phyloP scores from a whole-genome alignment of 1,139 yeast genomes.

The Scheffersomyces parashehatae region DNA sequence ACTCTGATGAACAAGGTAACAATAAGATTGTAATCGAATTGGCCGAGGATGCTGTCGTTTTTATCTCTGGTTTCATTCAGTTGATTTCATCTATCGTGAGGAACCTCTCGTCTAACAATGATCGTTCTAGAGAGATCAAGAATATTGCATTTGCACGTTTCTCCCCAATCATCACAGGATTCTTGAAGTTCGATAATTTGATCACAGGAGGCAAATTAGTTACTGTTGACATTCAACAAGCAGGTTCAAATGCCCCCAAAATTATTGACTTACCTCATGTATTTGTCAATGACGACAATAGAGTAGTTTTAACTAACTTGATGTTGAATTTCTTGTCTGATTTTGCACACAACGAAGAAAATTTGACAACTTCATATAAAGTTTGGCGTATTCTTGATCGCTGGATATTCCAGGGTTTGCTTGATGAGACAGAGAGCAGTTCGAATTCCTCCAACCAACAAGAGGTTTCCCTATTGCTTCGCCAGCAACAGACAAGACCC shows the following conservation, averaged over 20 bases:
- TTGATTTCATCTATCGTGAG: conserved; percentile 37
- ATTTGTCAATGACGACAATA: conserved; percentile 35
- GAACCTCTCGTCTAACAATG: conserved; percentile 26
- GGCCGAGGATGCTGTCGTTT: conserved; percentile 79
- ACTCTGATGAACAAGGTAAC: conserved; percentile 15
- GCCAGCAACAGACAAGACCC: conserved; percentile 14
- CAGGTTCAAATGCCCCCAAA: conserved; percentile 15
- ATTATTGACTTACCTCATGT: conserved; percentile 27
- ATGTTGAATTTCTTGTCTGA: conserved; percentile 45
- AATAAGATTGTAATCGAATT: conserved; percentile 49
- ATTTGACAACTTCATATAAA: conserved; percentile 36
- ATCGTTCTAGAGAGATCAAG: conserved; percentile 31
- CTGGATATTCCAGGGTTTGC: conserved; percentile 61
- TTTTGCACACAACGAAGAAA: conserved; percentile 43
- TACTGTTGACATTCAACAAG: conserved; percentile 13
- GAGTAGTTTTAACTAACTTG: conserved; percentile 37
- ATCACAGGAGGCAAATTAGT: conserved; percentile 23
- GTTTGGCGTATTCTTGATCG: conserved; percentile 74
- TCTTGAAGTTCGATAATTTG: conserved; percentile 44
- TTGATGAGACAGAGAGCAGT: conserved; percentile 18
- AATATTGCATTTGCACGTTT: conserved; percentile 34
- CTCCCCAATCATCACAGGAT: conserved; percentile 36
- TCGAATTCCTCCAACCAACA: conserved; percentile 13
- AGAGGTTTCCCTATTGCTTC: conserved; percentile 3
- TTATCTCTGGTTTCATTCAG: conserved; percentile 68